Conservation (phyloP, 192 early-diverging fungal genomes). For the Coemansia sp. region DNA sequence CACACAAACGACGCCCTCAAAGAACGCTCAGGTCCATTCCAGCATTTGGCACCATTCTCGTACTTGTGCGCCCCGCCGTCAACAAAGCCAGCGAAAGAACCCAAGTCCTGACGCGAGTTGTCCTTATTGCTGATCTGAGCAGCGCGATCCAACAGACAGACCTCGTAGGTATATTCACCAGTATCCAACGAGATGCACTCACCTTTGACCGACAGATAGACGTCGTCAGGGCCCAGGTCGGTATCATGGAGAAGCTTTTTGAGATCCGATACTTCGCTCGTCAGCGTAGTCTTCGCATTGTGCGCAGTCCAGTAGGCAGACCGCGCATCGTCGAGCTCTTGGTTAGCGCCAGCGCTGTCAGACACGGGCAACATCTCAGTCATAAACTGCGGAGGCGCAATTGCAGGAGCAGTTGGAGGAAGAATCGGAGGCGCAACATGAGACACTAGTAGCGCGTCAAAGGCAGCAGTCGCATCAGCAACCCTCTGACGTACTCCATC, state of each 20-base stretch:
- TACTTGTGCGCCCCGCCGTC: conserved; percentile 61
- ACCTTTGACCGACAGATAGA: conserved; percentile 69
- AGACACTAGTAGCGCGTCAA: neutral
- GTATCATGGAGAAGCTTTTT: conserved; percentile 55
- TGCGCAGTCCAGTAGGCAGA: conserved; percentile 26
- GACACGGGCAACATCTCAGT: neutral
- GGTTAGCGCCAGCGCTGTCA: neutral
- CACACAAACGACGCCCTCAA: conserved; percentile 76
- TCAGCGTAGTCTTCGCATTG: conserved; percentile 23
- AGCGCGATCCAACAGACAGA: conserved; percentile 82
- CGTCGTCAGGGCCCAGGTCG: conserved; percentile 74
- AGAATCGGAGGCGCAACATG: neutral
- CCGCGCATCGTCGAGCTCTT: conserved; percentile 27
- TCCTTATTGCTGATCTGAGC: conserved; percentile 74
- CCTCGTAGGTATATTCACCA: conserved; percentile 65
- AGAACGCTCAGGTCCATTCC: conserved; percentile 92
- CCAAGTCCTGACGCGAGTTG: conserved; percentile 59
- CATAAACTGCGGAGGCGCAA: neutral
- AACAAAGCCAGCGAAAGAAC: conserved; percentile 60
- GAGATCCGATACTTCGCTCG: conserved; percentile 51
- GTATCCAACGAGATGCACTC: conserved; percentile 73
- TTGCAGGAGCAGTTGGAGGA: neutral
- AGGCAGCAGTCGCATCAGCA: conserved; percentile 13
- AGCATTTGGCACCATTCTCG: conserved; percentile 79
- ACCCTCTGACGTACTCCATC: conserved; percentile 30